Percentiles rank a stretch among this genome's conserved stretches.
These are phyloP conservation scores for Ophiostoma populinum DNA, from an alignment of 2,329 filamentous ascomycete genomes.

Conservation along the genomic window DNA sequence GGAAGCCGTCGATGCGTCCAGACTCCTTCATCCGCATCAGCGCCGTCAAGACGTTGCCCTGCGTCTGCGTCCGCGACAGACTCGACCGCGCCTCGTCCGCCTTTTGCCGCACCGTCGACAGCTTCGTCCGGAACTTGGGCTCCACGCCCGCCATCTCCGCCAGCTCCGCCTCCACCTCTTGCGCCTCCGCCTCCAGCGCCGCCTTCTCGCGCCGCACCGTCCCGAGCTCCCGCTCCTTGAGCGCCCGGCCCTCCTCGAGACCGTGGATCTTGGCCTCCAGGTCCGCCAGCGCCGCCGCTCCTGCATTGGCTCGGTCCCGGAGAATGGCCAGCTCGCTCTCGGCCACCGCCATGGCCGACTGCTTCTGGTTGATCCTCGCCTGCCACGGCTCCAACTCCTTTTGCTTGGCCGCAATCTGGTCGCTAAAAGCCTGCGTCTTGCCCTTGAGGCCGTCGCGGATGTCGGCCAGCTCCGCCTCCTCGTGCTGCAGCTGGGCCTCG, in stretches of 20 bases:
- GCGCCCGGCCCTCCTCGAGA: slow-evolving; percentile 52
- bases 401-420: slow-evolving; percentile 82
- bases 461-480: slow-evolving; percentile 66
- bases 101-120: slow-evolving; percentile 83
- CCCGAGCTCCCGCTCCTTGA: slow-evolving; percentile 60
- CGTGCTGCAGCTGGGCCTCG: slow-evolving; percentile 56
- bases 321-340: slow-evolving; percentile 90
- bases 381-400: slow-evolving; percentile 93
- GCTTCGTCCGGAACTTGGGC: slow-evolving; percentile 62
- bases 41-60: slow-evolving; percentile 80
- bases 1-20: slow-evolving; percentile 90
- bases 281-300: slow-evolving; percentile 69
- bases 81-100: slow-evolving; percentile 90
- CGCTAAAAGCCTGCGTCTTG: slow-evolving; percentile 87
- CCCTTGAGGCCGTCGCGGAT: slow-evolving; percentile 82
- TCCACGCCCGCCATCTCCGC: slow-evolving; percentile 59
- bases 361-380: slow-evolving; percentile 91
- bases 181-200: slow-evolving; percentile 55
- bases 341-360: slow-evolving; percentile 82
- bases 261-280: slow-evolving; percentile 59
- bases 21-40: slow-evolving; percentile 92
- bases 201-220: slow-evolving; percentile 57
- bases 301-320: slow-evolving; percentile 73
- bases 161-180: slow-evolving; percentile 54
- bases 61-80: slow-evolving; percentile 75